Percentiles rank a stretch among this genome's conserved stretches.
Evolutionary conservation across 2,329 filamentous ascomycete species (phyloP).

Genomic region (Rhynchosporium secalis): DNA sequence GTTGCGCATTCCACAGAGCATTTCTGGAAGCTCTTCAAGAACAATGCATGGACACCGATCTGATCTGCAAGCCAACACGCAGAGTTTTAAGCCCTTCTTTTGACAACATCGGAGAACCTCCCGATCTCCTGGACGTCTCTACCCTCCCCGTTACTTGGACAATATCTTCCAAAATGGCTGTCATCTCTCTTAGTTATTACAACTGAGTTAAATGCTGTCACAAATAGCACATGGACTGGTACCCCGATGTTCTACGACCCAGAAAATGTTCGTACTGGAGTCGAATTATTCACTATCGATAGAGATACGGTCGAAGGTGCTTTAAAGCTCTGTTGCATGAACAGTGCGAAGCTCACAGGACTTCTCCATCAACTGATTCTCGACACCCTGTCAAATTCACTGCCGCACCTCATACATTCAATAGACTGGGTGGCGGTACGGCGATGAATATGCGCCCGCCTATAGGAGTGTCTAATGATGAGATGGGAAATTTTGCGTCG

Average conservation of each 20-base stretch:
- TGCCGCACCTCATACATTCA: neutral
- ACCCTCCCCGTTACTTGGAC: neutral
- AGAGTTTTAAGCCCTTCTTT: neutral
- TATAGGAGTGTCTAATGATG: constrained; percentile 1
- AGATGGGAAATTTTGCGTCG: constrained; percentile 2
- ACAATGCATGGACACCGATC: neutral
- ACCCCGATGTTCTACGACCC: constrained; percentile 6
- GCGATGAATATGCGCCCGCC: constrained; percentile 5
- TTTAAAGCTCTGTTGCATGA: constrained; percentile 12
- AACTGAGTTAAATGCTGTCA: neutral
- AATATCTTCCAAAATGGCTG: constrained; percentile 4
- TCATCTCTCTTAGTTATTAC: neutral
- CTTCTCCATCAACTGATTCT: constrained; percentile 8
- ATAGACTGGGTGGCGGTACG: constrained; percentile 3
- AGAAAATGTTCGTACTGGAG: constrained; percentile 1
- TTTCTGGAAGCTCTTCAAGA: constrained; percentile 11
- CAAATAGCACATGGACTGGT: constrained; percentile 2
- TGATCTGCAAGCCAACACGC: neutral
- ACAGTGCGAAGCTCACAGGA: constrained; percentile 8
- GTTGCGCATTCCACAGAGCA: constrained; percentile 8
- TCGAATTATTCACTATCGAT: neutral
- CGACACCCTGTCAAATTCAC: constrained; percentile 2
- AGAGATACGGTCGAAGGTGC: neutral
- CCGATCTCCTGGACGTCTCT: constrained; percentile 10
- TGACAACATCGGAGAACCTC: constrained; percentile 9